These are phyloP conservation scores for Globisporangium barbulae DNA, from an alignment of 352 stramenopile genomes.

Conservation along the genomic window DNA sequence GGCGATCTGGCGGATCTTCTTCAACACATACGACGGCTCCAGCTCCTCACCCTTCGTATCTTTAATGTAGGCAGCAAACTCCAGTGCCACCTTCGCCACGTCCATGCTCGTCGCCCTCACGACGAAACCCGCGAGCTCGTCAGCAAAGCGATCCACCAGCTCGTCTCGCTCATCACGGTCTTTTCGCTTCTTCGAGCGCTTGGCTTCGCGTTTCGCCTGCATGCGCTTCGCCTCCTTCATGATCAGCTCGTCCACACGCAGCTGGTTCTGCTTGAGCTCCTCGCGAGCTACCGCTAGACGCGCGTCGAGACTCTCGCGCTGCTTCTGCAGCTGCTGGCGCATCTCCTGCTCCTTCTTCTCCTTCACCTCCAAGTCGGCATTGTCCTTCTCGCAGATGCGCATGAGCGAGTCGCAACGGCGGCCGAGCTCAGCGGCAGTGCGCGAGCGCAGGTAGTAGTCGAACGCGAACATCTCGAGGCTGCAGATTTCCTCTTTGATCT, in stretches of 20 bases:
- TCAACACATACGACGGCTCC: slow-evolving; percentile 63
- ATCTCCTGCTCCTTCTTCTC: slow-evolving; percentile 77
- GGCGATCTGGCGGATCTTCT: slow-evolving; percentile 66
- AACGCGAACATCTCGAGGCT: slow-evolving; percentile 93
- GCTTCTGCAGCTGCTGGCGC: slow-evolving; percentile 50
- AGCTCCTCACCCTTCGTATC: slow-evolving; percentile 36
- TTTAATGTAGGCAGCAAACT: slow-evolving; percentile 60
- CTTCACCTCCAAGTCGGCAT: slow-evolving; percentile 75
- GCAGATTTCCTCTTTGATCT: slow-evolving; percentile 96
- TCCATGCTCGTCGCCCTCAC: slow-evolving; percentile 50
- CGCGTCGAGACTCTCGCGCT: slow-evolving; percentile 68
- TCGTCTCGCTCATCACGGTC: slow-evolving; percentile 67
- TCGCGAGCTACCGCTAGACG: slow-evolving; percentile 60
- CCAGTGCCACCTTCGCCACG: slow-evolving; percentile 60
- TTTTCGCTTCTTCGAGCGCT: slow-evolving; percentile 79
- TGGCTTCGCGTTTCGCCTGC: slow-evolving; percentile 76
- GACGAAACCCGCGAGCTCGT: slow-evolving; percentile 62
- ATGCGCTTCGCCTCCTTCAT: slow-evolving; percentile 88
- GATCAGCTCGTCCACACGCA: slow-evolving; percentile 80
- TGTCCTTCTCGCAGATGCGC: slow-evolving; percentile 93
- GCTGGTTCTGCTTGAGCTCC: slow-evolving; percentile 73
- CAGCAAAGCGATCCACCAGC: slow-evolving; percentile 50
- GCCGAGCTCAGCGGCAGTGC: slow-evolving; percentile 94
- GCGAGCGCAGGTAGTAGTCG: slow-evolving; percentile 98
- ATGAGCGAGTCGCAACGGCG: slow-evolving; percentile 95